A percentile compares a stretch with the other conserved stretches of the same genome.
These are phyloP conservation scores for Eremochloa ophiuroides DNA, from an alignment of 176 grass and related monocot genomes.

Conservation along the genomic window DNA sequence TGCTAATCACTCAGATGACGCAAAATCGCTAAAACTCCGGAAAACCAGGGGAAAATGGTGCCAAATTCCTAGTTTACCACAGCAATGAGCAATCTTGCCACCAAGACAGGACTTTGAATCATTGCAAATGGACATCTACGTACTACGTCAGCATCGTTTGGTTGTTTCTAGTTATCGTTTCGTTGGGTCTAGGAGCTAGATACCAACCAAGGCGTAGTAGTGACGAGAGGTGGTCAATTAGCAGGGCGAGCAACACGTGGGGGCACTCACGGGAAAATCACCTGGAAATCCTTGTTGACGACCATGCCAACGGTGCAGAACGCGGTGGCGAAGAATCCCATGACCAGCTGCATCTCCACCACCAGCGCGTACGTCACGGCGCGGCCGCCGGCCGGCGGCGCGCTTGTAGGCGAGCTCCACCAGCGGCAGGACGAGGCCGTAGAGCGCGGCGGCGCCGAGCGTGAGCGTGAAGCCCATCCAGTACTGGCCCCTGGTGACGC, in stretches of 20 bases:
- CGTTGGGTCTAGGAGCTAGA: neutral
- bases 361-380: slow-evolving; percentile 68
- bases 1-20: neutral
- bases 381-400: slow-evolving; percentile 32
- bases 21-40: neutral
- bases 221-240: neutral
- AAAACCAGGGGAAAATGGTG: neutral
- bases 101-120: neutral
- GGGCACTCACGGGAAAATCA: neutral
- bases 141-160: neutral
- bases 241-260: neutral
- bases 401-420: slow-evolving; percentile 52
- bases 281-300: slow-evolving; percentile 67
- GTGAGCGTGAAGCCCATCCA: slow-evolving; percentile 57
- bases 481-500: slow-evolving; percentile 42
- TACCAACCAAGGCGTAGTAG: neutral
- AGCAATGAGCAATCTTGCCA: neutral
- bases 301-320: slow-evolving; percentile 57
- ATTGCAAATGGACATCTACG: neutral
- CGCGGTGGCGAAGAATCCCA: slow-evolving; percentile 62
- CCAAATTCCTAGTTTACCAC: neutral
- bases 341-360: slow-evolving; percentile 74
- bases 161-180: slow-evolving; percentile 5
- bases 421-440: slow-evolving; percentile 59
- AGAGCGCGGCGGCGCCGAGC: slow-evolving; percentile 54